These are phyloP conservation scores for Nicotiana tomentosiformis DNA, from an alignment of 257 asterid genomes.

Conservation along the genomic window DNA sequence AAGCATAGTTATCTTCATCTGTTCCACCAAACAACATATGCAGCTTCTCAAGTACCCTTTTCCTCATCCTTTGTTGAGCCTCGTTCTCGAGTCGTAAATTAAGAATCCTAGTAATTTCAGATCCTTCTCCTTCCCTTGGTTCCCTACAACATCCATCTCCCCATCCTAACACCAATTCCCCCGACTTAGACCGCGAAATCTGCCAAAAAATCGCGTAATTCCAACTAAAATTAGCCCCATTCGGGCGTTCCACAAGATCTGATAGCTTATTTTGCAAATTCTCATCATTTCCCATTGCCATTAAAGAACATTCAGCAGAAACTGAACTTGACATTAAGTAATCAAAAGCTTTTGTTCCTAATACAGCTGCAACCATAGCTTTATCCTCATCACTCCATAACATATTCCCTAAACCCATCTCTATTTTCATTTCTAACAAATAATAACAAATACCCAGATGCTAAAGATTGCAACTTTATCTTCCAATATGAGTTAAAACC, in stretches of 20 bases:
- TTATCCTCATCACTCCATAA: conserved; percentile 73
- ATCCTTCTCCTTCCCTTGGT: conserved; percentile 60
- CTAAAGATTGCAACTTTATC: neutral
- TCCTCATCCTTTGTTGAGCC: conserved; percentile 77
- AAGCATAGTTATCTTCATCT: conserved; percentile 69
- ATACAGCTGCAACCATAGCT: conserved; percentile 68
- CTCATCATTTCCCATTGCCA: conserved; percentile 70
- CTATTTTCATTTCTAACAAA: conserved; percentile 23
- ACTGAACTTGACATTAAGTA: conserved; percentile 63
- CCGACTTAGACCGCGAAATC: conserved; percentile 74
- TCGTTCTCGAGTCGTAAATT: conserved; percentile 56
- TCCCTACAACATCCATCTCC: conserved; percentile 97
- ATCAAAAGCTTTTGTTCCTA: conserved; percentile 82
- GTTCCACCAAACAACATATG: conserved; percentile 71
- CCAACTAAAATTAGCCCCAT: conserved; percentile 59
- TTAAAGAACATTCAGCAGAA: conserved; percentile 61
- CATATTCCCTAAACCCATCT: conserved; percentile 46
- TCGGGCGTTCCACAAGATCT: conserved; percentile 81
- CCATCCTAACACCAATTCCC: conserved; percentile 84
- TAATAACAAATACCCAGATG: conserved; percentile 5
- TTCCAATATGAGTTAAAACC: neutral
- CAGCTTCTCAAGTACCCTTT: conserved; percentile 69
- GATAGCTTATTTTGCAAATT: conserved; percentile 74
- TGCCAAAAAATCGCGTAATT: conserved; percentile 93
- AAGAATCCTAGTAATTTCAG: conserved; percentile 44